phyloP scores from a whole-genome alignment of 225 moss, liverwort and hornwort species.

The Straminergon stramineum region DNA sequence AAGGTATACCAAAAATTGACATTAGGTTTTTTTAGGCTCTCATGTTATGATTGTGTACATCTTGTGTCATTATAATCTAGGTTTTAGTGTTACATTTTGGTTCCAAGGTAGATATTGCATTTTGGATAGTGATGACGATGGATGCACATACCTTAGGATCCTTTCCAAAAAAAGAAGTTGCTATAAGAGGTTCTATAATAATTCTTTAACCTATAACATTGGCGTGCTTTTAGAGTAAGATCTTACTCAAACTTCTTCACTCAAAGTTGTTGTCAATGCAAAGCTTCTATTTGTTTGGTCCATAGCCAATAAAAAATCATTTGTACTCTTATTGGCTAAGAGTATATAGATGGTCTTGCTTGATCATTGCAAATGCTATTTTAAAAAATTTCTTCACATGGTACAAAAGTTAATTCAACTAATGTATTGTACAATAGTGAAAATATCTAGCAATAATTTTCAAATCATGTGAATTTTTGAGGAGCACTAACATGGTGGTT shows the following conservation, averaged over 20 bases:
- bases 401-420: too few relatives aligned
- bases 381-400: too few relatives aligned
- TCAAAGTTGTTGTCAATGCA: neutral
- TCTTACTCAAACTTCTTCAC: neutral
- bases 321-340: too few relatives aligned
- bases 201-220: neutral
- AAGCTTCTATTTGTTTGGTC: neutral
- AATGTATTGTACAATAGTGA: too few relatives aligned
- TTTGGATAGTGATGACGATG: neutral
- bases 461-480: too few relatives aligned
- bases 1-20: neutral
- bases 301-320: neutral
- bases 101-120: neutral
- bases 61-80: neutral
- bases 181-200: neutral
- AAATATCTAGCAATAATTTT: too few relatives aligned
- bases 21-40: neutral
- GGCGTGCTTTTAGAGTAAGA: neutral
- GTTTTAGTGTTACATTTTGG: neutral
- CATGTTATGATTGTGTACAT: neutral
- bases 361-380: too few relatives aligned
- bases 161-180: neutral
- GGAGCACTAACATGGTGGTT: neutral
- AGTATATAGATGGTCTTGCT: too few relatives aligned
- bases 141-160: too few relatives aligned